A percentile compares a stretch with the other conserved stretches of the same genome.
Conservation (phyloP, 192 early-diverging fungal species). For the Coemansia sp. region DNA sequence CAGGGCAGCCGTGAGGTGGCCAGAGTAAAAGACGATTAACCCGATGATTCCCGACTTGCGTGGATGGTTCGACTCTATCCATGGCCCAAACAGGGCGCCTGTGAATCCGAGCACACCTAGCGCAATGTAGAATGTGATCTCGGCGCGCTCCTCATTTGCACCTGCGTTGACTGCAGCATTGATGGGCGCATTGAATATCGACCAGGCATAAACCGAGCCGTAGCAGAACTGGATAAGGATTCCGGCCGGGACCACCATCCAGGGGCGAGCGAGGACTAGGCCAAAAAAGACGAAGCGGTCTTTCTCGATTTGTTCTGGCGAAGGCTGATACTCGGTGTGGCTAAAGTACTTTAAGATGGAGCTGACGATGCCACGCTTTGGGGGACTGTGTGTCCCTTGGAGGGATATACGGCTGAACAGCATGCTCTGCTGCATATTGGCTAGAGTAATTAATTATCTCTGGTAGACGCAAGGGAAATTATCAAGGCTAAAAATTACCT, state of each 20-base stretch:
- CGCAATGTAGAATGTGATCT: constrained; percentile 67
- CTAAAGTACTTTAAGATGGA: constrained; percentile 46
- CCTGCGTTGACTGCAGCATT: constrained; percentile 48
- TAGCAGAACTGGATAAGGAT: constrained; percentile 65
- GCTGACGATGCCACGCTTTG: constrained; percentile 16
- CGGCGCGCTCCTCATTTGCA: constrained; percentile 47
- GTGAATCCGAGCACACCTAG: constrained; percentile 62
- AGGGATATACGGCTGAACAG: constrained; percentile 44
- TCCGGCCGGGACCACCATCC: constrained; percentile 63
- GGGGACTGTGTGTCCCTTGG: constrained; percentile 20
- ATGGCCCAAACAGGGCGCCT: constrained; percentile 60
- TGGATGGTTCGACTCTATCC: constrained; percentile 65
- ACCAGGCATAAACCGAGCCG: constrained; percentile 70
- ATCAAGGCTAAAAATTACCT: not conserved
- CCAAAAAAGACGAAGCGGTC: constrained; percentile 52
- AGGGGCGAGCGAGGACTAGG: constrained; percentile 57
- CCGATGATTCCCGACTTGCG: constrained; percentile 57
- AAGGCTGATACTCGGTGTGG: constrained; percentile 47
- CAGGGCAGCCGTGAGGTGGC: constrained; percentile 61
- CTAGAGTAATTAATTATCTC: not conserved
- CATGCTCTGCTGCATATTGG: constrained; percentile 22
- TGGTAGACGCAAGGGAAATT: not conserved
- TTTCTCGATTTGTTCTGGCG: constrained; percentile 32
- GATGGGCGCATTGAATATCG: constrained; percentile 65
- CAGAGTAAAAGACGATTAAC: constrained; percentile 52